These are phyloP conservation scores for Globisporangium camurandrum DNA, from an alignment of 352 stramenopile genomes.

Conservation along the genomic window DNA sequence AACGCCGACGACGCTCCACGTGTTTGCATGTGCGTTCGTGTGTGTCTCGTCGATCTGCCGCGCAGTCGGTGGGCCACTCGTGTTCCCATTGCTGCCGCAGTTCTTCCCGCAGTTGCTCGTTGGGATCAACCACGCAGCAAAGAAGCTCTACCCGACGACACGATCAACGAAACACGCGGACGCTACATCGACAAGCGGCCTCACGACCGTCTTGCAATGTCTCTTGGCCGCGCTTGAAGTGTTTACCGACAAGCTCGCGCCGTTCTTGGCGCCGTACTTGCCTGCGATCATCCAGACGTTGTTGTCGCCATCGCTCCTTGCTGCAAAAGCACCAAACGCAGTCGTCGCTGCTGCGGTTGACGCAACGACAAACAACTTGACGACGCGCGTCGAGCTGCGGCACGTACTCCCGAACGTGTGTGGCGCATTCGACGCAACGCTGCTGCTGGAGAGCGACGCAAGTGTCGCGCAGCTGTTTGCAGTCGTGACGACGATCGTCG, in stretches of 20 bases:
- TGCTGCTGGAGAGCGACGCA: slow-evolving; percentile 34
- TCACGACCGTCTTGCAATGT: slow-evolving; percentile 63
- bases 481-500: slow-evolving; percentile 60
- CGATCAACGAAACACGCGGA: slow-evolving; percentile 21
- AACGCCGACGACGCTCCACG: slow-evolving; percentile 50
- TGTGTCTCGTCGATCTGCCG: slow-evolving; percentile 72
- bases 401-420: slow-evolving; percentile 68
- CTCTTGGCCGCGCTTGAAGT: slow-evolving; percentile 66
- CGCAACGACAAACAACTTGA: slow-evolving; percentile 54
- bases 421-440: slow-evolving; percentile 55
- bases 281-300: slow-evolving; percentile 51
- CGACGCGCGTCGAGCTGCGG: slow-evolving; percentile 63
- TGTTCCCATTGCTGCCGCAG: slow-evolving; percentile 76
- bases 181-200: slow-evolving; percentile 13
- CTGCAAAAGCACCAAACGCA: slow-evolving; percentile 16
- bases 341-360: slow-evolving; percentile 53
- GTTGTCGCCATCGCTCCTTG: slow-evolving; percentile 41
- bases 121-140: slow-evolving; percentile 49
- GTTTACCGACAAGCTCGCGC: slow-evolving; percentile 77
- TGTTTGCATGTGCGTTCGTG: slow-evolving; percentile 79
- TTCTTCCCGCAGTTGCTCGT: slow-evolving; percentile 75
- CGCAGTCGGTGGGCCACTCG: slow-evolving; percentile 50
- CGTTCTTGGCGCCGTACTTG: slow-evolving; percentile 79
- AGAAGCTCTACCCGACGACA: slow-evolving; percentile 15
- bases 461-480: slow-evolving; percentile 65